A percentile compares a stretch with the other conserved stretches of the same genome.
Conservation (phyloP, 1,284 basidiomycete species). For the Trichosporon inkin region DNA sequence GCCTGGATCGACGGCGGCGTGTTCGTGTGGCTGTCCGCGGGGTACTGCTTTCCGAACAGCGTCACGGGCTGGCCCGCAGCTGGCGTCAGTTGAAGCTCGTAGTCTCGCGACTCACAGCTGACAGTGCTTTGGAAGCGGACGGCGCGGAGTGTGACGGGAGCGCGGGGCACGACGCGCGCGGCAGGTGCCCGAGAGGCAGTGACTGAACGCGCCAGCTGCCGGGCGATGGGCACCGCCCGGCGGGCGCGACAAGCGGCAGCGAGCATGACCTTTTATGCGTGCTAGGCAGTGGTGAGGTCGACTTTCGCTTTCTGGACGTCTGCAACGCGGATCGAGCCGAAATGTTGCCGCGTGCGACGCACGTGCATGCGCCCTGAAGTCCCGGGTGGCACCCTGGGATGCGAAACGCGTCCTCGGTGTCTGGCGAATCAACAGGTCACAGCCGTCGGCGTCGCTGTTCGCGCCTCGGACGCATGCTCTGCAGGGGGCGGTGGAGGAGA, state of each 20-base stretch:
- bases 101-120: neutral
- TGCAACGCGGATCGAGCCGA: conserved; percentile 4
- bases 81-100: neutral
- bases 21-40: conserved; percentile 76
- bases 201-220: neutral
- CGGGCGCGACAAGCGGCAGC: conserved; percentile 3
- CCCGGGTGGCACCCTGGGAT: no score
- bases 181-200: neutral
- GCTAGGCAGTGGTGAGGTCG: neutral
- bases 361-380: neutral
- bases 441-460: neutral
- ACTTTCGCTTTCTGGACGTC: neutral
- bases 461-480: neutral
- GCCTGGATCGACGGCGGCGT: conserved; percentile 76
- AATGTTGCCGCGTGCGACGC: neutral
- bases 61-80: conserved; percentile 24
- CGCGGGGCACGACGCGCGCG: neutral
- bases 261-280: conserved; percentile 1
- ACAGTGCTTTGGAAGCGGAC: neutral
- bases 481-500: neutral
- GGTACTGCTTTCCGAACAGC: conserved; percentile 53
- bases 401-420: neutral
- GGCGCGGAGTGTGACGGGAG: neutral
- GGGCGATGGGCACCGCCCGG: neutral
- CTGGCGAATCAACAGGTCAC: neutral